Conservation (phyloP, 176 grass and related monocot species). For the Phragmites australis region DNA sequence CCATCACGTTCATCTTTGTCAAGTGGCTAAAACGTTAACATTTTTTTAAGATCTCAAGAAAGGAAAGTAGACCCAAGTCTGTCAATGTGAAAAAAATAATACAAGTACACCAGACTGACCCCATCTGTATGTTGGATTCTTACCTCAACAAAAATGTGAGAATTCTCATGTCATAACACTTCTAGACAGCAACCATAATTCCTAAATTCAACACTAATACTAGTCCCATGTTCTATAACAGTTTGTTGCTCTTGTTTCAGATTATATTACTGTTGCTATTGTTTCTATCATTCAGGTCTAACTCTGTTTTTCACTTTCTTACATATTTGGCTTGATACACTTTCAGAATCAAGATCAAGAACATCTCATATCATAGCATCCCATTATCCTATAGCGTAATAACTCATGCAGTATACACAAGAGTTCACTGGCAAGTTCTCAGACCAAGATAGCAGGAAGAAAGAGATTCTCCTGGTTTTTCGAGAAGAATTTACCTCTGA, state of each 20-base stretch:
- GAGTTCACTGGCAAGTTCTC: not conserved
- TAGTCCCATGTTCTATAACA: not conserved
- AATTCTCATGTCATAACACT: not conserved
- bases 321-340: not conserved
- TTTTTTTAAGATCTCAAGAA: not conserved
- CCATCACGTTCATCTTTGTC: conserved; percentile 7
- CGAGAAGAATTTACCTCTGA: conserved; percentile 72
- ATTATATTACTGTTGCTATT: too few species aligned
- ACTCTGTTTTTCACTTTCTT: not conserved
- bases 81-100: not conserved
- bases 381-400: not conserved
- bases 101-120: not conserved
- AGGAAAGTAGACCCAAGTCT: not conserved
- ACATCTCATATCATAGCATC: not conserved
- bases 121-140: not conserved
- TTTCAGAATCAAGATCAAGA: conserved; percentile 20
- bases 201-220: not conserved
- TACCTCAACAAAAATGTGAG: not conserved
- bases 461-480: not conserved
- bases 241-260: too few species aligned
- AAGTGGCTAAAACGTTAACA: not conserved
- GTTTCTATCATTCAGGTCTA: not conserved
- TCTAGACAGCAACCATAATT: not conserved
- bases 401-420: not conserved
- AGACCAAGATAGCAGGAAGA: not conserved